A percentile compares a stretch with the other conserved stretches of the same genome.
Conservation (phyloP, 1,139 yeast genomes). For the Yarrowia galli region DNA sequence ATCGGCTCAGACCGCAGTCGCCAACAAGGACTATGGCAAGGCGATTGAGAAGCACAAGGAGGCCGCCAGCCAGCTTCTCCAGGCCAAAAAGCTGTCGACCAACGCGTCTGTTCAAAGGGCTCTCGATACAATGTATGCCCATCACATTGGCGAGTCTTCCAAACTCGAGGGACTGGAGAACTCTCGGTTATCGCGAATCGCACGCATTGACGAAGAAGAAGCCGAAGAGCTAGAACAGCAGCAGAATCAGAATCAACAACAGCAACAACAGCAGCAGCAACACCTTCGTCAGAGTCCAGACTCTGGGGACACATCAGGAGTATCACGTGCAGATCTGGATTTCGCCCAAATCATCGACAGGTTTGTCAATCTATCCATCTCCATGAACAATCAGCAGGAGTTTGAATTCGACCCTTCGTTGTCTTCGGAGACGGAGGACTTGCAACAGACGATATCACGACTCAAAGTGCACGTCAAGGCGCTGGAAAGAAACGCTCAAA, state of each 20-base stretch:
- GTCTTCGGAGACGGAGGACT: not conserved
- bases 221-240: not conserved
- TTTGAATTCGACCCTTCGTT: not conserved
- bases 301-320: not conserved
- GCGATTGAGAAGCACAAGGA: constrained; percentile 29
- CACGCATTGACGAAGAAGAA: constrained; percentile 16
- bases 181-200: constrained; percentile 21
- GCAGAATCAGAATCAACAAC: not conserved
- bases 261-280: not conserved
- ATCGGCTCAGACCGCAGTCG: constrained; percentile 14
- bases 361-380: constrained; percentile 3
- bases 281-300: not conserved
- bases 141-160: constrained; percentile 8
- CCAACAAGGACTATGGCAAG: constrained; percentile 19
- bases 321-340: constrained; percentile 2
- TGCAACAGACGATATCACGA: constrained; percentile 2
- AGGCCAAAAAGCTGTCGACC: constrained; percentile 7
- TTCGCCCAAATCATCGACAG: constrained; percentile 29
- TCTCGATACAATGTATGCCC: constrained; percentile 4
- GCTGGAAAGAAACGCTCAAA: constrained; percentile 32
- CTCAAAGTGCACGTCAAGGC: constrained; percentile 31
- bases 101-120: constrained; percentile 7
- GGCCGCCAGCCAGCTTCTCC: constrained; percentile 2
- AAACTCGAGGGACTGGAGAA: constrained; percentile 20
- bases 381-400: constrained; percentile 35